A percentile compares a stretch with the other conserved stretches of the same genome.
These are phyloP conservation scores for Populus trichocarpa DNA, from an alignment of 441 rosid species.

Conservation along the genomic window DNA sequence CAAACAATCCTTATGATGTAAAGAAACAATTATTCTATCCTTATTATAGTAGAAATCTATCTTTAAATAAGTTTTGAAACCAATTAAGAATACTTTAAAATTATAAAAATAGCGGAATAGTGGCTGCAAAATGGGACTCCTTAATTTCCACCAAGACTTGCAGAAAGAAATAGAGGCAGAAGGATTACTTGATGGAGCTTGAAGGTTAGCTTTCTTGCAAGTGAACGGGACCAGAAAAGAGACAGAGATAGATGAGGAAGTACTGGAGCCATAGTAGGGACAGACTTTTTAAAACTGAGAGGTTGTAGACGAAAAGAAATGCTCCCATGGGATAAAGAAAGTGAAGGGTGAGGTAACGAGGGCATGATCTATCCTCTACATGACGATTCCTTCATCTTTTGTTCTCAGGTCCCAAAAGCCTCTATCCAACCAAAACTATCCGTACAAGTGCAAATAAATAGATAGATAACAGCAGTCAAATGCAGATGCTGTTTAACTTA, in stretches of 20 bases:
- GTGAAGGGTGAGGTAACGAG: conserved; percentile 25
- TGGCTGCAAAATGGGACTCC: background rate
- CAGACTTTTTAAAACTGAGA: background rate
- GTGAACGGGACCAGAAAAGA: background rate
- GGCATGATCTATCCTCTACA: conserved; percentile 13
- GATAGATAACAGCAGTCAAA: background rate
- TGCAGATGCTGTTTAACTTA: background rate
- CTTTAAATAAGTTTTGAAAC: too few species aligned
- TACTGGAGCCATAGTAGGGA: background rate
- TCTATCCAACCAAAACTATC: background rate
- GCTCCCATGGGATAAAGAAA: conserved; percentile 24
- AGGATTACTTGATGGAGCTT: background rate
- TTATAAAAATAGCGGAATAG: background rate
- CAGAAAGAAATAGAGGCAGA: background rate
- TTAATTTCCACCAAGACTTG: background rate
- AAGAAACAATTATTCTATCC: too few species aligned
- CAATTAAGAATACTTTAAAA: too few species aligned
- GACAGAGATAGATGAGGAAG: background rate
- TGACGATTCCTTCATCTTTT: background rate
- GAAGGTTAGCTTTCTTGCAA: background rate
- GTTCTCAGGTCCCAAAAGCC: background rate
- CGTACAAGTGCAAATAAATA: background rate
- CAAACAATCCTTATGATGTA: too few species aligned
- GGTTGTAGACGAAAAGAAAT: background rate
- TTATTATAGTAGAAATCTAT: too few species aligned